Base-by-base conservation (phyloP, 495 filamentous ascomycete genomes). In the Penicillium mononematosum region DNA sequence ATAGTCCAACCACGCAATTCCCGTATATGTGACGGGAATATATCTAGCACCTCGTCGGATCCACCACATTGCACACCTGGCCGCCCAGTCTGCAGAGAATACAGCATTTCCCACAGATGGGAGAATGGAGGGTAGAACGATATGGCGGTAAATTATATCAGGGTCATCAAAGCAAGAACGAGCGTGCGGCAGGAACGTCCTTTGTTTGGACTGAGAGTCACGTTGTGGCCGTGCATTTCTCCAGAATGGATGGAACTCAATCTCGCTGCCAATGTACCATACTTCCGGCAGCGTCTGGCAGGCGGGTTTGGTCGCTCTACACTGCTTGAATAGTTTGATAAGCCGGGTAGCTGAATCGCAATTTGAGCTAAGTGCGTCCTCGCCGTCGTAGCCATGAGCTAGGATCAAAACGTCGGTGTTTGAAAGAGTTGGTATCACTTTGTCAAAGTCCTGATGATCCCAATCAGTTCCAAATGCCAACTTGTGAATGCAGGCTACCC, bases 201-300 rank as follows among this genome's bases (percentile, higher is more conserved):
- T 31, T 31, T 2, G 45, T 39, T 60, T 55, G 0, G 58, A 58
- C 10, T 38, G 50, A 20, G 38, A 47, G 50, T 43, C 55, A 6
- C 47, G 54, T 24, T 58, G 50, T 41, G 54, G 39, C 3, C 45
- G 22, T 5, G 39, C n/a, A 39, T 38, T 47, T 16, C 54, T 53
- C 42, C 45, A 51, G 0, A 54, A 34, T 12, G 50, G 42, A 20
- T 51, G 55, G 10, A 59, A 1, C 34, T 64, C 61, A 16, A 53
- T 39, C 45, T 60, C 58, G 48, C 61, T 58, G 17, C 54, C 58
- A 5, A 64, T 25, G 36, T 64, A 60, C 61, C 61, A 64, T 11
- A 64, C 44, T 43, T 64, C 61, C 2, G 61, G 61, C n/a, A 63
- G 47, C 1, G 50, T 50, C 45, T 32, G 29, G 11, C 50, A 54